These are phyloP conservation scores for Ceratobasidium sp. DNA, from an alignment of 1,284 basidiomycete species.

Conservation along the genomic window DNA sequence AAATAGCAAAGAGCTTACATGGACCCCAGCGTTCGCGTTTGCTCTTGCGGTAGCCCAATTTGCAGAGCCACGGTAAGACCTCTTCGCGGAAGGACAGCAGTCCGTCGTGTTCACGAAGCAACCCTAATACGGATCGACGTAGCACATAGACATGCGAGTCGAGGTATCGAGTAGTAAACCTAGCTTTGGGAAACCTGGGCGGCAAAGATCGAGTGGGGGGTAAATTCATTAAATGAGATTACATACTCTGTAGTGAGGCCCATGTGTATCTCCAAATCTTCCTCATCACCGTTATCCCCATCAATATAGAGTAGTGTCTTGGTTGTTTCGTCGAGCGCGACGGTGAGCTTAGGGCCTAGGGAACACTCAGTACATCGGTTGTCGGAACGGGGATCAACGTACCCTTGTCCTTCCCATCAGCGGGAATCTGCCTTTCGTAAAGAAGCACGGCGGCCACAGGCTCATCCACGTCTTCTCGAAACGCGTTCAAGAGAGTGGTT, in stretches of 20 bases:
- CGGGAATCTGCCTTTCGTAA: slow-evolving; percentile 66
- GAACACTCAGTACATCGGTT: not conserved
- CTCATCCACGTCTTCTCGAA: slow-evolving; percentile 78
- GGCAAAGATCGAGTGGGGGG: slow-evolving; percentile 19
- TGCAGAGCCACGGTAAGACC: slow-evolving; percentile 90
- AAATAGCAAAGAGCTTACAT: slow-evolving; percentile 1
- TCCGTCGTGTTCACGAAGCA: slow-evolving; percentile 72
- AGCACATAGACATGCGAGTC: slow-evolving; percentile 95
- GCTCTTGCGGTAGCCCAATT: slow-evolving; percentile 73
- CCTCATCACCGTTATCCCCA: slow-evolving; percentile 74
- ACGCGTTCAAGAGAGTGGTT: slow-evolving; percentile 80
- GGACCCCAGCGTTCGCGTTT: slow-evolving; percentile 33
- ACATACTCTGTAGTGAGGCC: slow-evolving; percentile 73
- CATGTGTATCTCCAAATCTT: slow-evolving; percentile 81
- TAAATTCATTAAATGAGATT: slow-evolving; percentile 12
- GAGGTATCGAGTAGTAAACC: slow-evolving; percentile 77
- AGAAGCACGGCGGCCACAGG: slow-evolving; percentile 84
- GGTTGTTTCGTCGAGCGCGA: slow-evolving; percentile 60
- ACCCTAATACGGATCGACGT: slow-evolving; percentile 78
- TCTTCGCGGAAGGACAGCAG: slow-evolving; percentile 88
- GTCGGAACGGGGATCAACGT: not conserved
- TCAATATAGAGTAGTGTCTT: slow-evolving; percentile 80
- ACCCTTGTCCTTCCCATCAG: slow-evolving; percentile 65
- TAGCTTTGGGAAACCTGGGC: slow-evolving; percentile 78
- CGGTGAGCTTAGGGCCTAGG: slow-evolving; percentile 56